Evolutionary conservation across 805 yeast species (phyloP).

Genomic region (Tetrapisispora fleetii): DNA sequence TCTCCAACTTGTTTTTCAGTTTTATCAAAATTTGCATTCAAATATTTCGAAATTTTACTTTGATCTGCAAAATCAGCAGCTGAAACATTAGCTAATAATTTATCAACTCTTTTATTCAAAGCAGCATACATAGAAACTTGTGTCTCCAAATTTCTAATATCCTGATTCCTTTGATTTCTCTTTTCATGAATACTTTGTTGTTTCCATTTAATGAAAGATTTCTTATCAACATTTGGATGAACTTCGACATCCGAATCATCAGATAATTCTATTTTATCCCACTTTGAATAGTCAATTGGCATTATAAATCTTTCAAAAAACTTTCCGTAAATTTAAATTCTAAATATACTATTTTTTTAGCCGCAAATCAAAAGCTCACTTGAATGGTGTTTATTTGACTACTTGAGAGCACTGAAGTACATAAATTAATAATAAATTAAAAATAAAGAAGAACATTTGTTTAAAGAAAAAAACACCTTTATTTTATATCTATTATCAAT

Average conservation of each 20-base stretch:
- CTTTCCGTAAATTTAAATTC: background rate
- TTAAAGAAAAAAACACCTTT: no score
- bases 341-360: background rate
- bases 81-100: conserved; percentile 37
- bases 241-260: conserved; percentile 97
- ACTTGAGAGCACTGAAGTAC: no score
- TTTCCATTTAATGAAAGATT: conserved; percentile 88
- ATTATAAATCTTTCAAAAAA: conserved; percentile 26
- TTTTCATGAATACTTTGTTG: conserved; percentile 95
- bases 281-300: conserved; percentile 91
- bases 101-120: conserved; percentile 64
- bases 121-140: conserved; percentile 75
- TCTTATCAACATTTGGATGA: conserved; percentile 95
- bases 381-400: no score
- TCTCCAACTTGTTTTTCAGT: conserved; percentile 43
- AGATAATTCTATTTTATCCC: conserved; percentile 93
- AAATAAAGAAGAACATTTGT: no score
- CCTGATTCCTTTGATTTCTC: conserved; percentile 68
- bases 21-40: conserved; percentile 46
- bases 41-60: conserved; percentile 31
- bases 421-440: no score
- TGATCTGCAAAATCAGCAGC: conserved; percentile 31
- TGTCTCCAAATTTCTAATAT: conserved; percentile 63
- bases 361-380: background rate
- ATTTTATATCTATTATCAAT: no score